Percentiles rank a stretch among this genome's conserved stretches.
Conservation (phyloP, 1,284 basidiomycete genomes). For the Thecaphora thlaspeos region DNA sequence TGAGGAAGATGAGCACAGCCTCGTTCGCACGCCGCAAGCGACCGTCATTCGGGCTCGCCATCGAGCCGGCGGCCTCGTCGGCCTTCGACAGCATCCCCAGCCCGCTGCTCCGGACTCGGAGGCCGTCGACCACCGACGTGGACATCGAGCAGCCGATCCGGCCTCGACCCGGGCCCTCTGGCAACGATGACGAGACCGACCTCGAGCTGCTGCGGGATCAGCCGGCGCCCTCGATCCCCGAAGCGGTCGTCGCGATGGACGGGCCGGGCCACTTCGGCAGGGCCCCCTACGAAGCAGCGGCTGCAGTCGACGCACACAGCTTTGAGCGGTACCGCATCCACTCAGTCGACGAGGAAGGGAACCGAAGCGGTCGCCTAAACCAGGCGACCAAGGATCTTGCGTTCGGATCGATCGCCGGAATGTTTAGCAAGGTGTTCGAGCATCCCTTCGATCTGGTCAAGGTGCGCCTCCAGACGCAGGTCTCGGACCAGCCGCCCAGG, state of each 20-base stretch:
- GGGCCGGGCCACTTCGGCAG: too few species aligned
- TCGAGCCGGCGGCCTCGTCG: constrained; percentile 30
- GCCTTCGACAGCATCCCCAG: constrained; percentile 37
- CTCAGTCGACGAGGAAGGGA: constrained; percentile 25
- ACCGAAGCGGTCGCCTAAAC: constrained; percentile 26
- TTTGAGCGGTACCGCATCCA: constrained; percentile 16
- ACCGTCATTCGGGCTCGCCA: constrained; percentile 29
- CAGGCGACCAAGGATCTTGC: constrained; percentile 52
- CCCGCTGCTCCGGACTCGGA: constrained; percentile 18
- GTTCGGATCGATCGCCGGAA: constrained; percentile 54
- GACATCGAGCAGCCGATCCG: neutral
- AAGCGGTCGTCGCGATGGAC: too few species aligned
- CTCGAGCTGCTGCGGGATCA: constrained; percentile 17
- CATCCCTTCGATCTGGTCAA: constrained; percentile 57
- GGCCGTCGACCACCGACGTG: neutral
- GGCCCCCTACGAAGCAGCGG: too few species aligned
- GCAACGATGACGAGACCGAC: constrained; percentile 11
- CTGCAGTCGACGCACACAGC: too few species aligned
- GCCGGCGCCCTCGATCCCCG: too few species aligned
- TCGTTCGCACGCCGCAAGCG: constrained; percentile 26
- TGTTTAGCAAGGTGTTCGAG: constrained; percentile 54
- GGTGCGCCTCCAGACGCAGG: constrained; percentile 54
- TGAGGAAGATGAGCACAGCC: constrained; percentile 1
- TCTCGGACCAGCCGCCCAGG: constrained; percentile 31
- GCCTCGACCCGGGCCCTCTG: neutral